Evolutionary conservation across 805 yeast species (phyloP).

Genomic region (Komagataella pastoris): DNA sequence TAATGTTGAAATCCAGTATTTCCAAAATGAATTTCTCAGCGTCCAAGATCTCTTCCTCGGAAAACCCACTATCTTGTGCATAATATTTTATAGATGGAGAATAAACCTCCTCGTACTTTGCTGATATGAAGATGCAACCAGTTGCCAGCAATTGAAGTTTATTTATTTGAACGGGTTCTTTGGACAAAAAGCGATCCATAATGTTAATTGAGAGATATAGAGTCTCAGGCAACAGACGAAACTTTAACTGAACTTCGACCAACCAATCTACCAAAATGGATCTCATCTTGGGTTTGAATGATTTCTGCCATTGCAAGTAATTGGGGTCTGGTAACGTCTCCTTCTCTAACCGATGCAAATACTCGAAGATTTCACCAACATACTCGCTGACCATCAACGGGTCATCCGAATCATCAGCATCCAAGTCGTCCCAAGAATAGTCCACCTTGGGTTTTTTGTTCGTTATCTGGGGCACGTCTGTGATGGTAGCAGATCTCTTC

Average conservation of each 20-base stretch:
- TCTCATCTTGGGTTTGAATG: conserved; percentile 70
- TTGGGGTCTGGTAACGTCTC: conserved; percentile 64
- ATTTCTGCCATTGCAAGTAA: conserved; percentile 50
- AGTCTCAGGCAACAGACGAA: conserved; percentile 77
- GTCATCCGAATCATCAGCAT: conserved; percentile 56
- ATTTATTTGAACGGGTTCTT: conserved; percentile 61
- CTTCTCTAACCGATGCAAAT: conserved; percentile 58
- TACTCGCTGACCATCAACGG: conserved; percentile 89
- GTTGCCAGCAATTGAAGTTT: conserved; percentile 79
- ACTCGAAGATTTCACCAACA: conserved; percentile 75
- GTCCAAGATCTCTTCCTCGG: conserved; percentile 66
- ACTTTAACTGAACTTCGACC: conserved; percentile 76
- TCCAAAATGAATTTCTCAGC: conserved; percentile 75
- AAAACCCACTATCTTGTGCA: conserved; percentile 78
- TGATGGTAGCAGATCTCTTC: conserved; percentile 45
- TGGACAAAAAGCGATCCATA: conserved; percentile 78
- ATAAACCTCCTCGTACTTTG: conserved; percentile 87
- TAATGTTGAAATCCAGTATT: conserved; percentile 58
- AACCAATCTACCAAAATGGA: conserved; percentile 89
- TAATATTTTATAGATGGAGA: conserved; percentile 78
- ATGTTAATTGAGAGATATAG: conserved; percentile 70
- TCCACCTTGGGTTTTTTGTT: conserved; percentile 22
- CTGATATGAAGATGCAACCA: conserved; percentile 77
- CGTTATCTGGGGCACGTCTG: conserved; percentile 16
- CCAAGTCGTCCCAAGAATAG: conserved; percentile 61